A percentile compares a stretch with the other conserved stretches of the same genome.
Evolutionary conservation across 768 basidiomycete genomes (phyloP).

Genomic region (Trichaptum fuscoviolaceum): DNA sequence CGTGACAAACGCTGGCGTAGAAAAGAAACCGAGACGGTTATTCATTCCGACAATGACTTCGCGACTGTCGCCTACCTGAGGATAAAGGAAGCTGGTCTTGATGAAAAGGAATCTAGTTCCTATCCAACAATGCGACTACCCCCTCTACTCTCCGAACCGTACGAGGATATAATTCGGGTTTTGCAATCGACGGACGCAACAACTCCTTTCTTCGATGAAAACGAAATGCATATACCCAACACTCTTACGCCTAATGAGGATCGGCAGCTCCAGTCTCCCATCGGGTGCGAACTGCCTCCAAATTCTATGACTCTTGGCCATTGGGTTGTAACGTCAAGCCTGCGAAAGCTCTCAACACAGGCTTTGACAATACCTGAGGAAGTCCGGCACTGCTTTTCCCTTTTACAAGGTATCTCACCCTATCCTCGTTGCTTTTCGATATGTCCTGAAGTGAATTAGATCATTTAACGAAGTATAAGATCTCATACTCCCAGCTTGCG

Average conservation of each 20-base stretch:
- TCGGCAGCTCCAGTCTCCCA: neutral
- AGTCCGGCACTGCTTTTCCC: conserved; percentile 60
- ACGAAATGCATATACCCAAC: neutral
- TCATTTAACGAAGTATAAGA: conserved; percentile 22
- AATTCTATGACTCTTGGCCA: neutral
- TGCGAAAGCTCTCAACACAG: neutral
- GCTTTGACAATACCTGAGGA: conserved; percentile 37
- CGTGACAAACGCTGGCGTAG: conserved; percentile 27
- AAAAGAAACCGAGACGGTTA: conserved; percentile 60
- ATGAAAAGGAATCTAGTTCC: conserved; percentile 39
- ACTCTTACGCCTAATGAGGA: neutral
- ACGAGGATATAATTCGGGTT: conserved; percentile 15
- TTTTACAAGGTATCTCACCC: conserved; percentile 48
- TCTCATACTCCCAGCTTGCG: conserved; percentile 52
- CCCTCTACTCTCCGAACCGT: conserved; percentile 45
- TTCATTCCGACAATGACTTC: conserved; percentile 76
- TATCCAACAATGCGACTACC: conserved; percentile 31
- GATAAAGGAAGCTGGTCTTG: conserved; percentile 63
- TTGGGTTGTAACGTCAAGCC: neutral
- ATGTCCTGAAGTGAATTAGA: neutral
- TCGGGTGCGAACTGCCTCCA: neutral
- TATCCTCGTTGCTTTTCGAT: neutral
- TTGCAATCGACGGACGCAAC: neutral
- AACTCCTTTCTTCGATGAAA: neutral
- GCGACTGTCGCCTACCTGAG: conserved; percentile 90